Conservation (phyloP, 2,329 filamentous ascomycete genomes). For the Anthostomella pinea region DNA sequence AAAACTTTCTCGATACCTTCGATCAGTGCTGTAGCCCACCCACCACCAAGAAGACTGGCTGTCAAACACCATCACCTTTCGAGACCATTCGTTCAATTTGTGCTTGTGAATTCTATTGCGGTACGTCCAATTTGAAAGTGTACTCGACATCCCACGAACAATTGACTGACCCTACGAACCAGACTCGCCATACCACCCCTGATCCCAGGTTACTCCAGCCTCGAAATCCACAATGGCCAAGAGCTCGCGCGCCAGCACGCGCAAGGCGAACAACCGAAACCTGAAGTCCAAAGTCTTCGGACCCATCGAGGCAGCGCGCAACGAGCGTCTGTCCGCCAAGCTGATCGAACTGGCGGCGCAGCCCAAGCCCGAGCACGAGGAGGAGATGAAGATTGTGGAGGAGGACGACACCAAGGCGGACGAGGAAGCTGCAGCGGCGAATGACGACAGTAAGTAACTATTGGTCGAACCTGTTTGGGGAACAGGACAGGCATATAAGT, state of each 20-base stretch:
- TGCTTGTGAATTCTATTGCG: too few relatives aligned
- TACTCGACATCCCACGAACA: not conserved
- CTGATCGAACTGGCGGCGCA: slow-evolving; percentile 76
- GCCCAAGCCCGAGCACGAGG: slow-evolving; percentile 60
- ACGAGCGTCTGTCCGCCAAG: slow-evolving; percentile 81
- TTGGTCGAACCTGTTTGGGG: not conserved
- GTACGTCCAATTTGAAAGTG: too few relatives aligned
- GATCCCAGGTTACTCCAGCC: not conserved
- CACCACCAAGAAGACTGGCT: too few relatives aligned
- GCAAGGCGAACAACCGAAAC: slow-evolving; percentile 79
- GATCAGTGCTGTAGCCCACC: too few relatives aligned
- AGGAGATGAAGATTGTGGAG: slow-evolving; percentile 49
- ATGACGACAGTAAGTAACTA: slow-evolving; percentile 34
- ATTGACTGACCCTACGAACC: not conserved
- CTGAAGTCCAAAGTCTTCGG: slow-evolving; percentile 82
- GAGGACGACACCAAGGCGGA: slow-evolving; percentile 25
- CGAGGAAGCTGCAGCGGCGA: slow-evolving; percentile 22
- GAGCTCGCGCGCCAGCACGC: slow-evolving; percentile 72
- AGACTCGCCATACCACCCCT: not conserved
- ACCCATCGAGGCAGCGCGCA: slow-evolving; percentile 74
- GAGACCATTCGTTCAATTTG: too few relatives aligned
- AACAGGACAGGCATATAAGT: slow-evolving; percentile 9
- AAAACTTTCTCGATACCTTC: too few relatives aligned
- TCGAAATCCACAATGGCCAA: slow-evolving; percentile 70
- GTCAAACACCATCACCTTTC: too few relatives aligned